Conservation (phyloP, 768 basidiomycete species). For the Lepiota brunneoincarnata region DNA sequence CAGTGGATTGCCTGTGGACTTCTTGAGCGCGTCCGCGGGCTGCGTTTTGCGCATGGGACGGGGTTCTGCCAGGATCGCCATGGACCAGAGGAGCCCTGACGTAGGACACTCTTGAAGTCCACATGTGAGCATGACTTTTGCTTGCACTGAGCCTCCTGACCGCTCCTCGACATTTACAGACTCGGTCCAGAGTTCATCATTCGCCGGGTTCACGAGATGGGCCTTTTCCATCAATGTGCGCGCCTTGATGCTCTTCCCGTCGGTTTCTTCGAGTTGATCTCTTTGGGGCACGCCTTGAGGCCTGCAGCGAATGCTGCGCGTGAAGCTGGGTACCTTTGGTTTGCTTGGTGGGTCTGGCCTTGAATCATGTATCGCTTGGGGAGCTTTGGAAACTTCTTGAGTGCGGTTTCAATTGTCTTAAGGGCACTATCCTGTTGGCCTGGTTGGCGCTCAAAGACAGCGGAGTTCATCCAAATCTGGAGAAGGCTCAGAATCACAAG, state of each 20-base stretch:
- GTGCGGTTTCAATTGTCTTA: slow-evolving; percentile 67
- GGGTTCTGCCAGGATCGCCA: slow-evolving; percentile 90
- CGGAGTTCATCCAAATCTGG: slow-evolving; percentile 99
- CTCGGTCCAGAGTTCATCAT: slow-evolving; percentile 89
- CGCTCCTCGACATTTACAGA: slow-evolving; percentile 90
- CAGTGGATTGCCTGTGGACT: slow-evolving; percentile 80
- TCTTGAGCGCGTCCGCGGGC: slow-evolving; percentile 91
- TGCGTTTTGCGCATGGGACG: slow-evolving; percentile 86
- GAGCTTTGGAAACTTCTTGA: slow-evolving; percentile 84
- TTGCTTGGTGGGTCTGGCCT: slow-evolving; percentile 80
- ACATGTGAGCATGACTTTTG: slow-evolving; percentile 84
- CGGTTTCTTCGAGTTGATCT: slow-evolving; percentile 85
- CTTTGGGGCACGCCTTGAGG: slow-evolving; percentile 83
- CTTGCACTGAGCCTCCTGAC: slow-evolving; percentile 69
- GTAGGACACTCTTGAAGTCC: slow-evolving; percentile 90
- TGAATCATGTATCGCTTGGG: slow-evolving; percentile 97
- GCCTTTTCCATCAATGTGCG: slow-evolving; percentile 89
- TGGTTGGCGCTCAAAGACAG: slow-evolving; percentile 91
- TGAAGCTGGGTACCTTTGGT: slow-evolving; percentile 59
- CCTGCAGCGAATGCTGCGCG: slow-evolving; percentile 83
- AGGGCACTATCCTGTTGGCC: slow-evolving; percentile 72
- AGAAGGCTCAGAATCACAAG: neutral
- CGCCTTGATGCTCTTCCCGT: slow-evolving; percentile 89
- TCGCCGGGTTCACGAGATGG: slow-evolving; percentile 79
- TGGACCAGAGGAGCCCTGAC: slow-evolving; percentile 87